Evolutionary conservation across 371 early-diverging fungal species (phyloP), one percentile per base, ranked within the genome.

Genomic region (Nematocida parisii): DNA sequence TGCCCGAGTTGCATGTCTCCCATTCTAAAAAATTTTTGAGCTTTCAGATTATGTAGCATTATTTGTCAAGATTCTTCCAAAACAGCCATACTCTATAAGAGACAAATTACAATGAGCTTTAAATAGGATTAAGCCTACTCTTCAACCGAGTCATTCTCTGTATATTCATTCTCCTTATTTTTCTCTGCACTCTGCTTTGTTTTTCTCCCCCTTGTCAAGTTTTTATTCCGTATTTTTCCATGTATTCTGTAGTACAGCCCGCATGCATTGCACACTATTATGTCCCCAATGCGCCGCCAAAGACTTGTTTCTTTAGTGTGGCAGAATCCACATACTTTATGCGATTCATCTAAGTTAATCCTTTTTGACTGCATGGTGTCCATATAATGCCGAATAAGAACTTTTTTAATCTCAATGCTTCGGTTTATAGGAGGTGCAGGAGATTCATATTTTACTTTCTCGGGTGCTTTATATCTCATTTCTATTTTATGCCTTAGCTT

Each of bases 241-340:
- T 87, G 85, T 71, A 85, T 84, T 55, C 83, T 84, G 58, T 81
- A 84, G 70, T 87, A 87, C 24, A 87, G 83, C 39, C 87, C 87
- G 64, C 87, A 87, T 11, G 87, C 87, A 82, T 87, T 87, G 72
- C 87, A 87, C 13, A 87, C 73, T 44, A 73, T 46, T 42, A 72
- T 60, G 4, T 82, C 82, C 56, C 84, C 83, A 3, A 77, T 58
- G 54, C 85, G 66, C 52, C 87, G 67, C 87, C 87, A 87, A 15
- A 85, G 61, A 44, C 84, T 74, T 33, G 87, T 87, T 27, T 80
- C 66, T 6, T 50, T 81, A 15, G 84, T 85, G n/a, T 72, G 61
- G 73, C 85, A 85, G 61, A 84, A 71, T 7, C 73, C 82, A 66
- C 87, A 87, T 44, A 60, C 55, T 9, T 73, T 70, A 39, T 71